Conservation (phyloP, 345 rosid species). For the Ailanthus altissimus region DNA sequence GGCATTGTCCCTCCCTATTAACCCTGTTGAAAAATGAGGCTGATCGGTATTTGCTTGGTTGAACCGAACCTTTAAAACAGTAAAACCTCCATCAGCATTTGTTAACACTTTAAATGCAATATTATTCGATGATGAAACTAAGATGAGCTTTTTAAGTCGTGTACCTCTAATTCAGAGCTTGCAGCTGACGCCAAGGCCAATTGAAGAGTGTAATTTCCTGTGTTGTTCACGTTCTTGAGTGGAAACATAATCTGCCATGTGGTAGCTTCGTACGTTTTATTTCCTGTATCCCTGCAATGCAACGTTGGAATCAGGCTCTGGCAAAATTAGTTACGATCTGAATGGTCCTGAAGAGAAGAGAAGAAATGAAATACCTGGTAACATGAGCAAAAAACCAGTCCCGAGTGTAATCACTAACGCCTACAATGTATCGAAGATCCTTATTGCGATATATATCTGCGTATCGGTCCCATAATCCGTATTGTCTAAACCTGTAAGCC, state of each 20-base stretch:
- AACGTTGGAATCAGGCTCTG: background rate
- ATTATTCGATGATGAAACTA: too few relatives aligned
- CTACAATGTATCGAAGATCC: constrained; percentile 55
- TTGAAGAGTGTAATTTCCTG: constrained; percentile 57
- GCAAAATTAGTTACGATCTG: background rate
- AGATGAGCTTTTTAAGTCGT: too few relatives aligned
- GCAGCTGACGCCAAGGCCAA: constrained; percentile 77
- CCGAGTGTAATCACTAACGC: constrained; percentile 41
- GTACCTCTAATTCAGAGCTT: constrained; percentile 51
- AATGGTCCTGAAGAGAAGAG: background rate
- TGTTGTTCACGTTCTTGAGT: constrained; percentile 27
- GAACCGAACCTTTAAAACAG: constrained; percentile 50
- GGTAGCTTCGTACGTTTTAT: constrained; percentile 36
- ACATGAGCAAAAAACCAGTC: constrained; percentile 93
- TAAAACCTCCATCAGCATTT: background rate
- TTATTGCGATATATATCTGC: constrained; percentile 41
- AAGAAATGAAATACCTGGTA: constrained; percentile 43
- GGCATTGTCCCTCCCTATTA: constrained; percentile 77
- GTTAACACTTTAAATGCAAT: too few relatives aligned
- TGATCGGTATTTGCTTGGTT: constrained; percentile 31
- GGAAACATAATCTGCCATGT: constrained; percentile 71
- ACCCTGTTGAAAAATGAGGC: constrained; percentile 53
- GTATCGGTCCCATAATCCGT: constrained; percentile 76
- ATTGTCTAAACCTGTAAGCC: too few relatives aligned
- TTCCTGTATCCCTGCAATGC: constrained; percentile 39